Base-by-base conservation (phyloP, 2,329 filamentous ascomycete genomes). In the Helicocarpus griseus region DNA sequence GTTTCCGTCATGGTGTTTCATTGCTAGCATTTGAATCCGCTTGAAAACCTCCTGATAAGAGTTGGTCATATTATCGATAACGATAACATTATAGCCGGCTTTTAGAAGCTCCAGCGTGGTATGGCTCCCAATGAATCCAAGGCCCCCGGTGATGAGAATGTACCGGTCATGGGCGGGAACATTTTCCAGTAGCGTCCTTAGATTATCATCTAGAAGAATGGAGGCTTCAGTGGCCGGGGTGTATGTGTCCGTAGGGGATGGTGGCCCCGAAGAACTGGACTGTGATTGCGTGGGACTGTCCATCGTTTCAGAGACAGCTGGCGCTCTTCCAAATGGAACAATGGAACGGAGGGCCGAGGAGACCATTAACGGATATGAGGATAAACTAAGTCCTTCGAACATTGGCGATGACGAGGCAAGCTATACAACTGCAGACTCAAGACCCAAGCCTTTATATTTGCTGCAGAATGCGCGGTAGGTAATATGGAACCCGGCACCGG, bases 201-300 rank as follows among this genome's bases (percentile, higher is more conserved):
- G 57, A 40, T 70, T 63, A 57, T 72, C 69, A 50, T 75, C 71
- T 56, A 75, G 75, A 43, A 75, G 60, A 26, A 71, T 62, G 24
- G 71, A 74, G 38, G 62, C 65, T 50, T 73, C 66, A 29, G 73
- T 76, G 47, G 64, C 68, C 22, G 73, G 74, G n/a, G 73, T 75
- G 51, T 67, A 61, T 43, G 63, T 54, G 35, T 56, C 59, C 24
- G 41, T 53, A 33, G 65, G 65, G 44, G 62, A 68, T 13, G 59
- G 58, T 50, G 57, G 57, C 55, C 62, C 63, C 51, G 46, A 49
- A 54, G 65, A 66, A 55, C 60, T 63, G 39, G 59, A 55, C 47
- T 65, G 59, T 24, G 64, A 66, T 41, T 54, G 61, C 41, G 53
- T 59, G 49, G 56, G 60, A 48, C 60, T 66, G 29, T 63, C 62